These are phyloP conservation scores for Trichoderma reesei DNA, from an alignment of 495 filamentous ascomycete species.

Conservation along the genomic window DNA sequence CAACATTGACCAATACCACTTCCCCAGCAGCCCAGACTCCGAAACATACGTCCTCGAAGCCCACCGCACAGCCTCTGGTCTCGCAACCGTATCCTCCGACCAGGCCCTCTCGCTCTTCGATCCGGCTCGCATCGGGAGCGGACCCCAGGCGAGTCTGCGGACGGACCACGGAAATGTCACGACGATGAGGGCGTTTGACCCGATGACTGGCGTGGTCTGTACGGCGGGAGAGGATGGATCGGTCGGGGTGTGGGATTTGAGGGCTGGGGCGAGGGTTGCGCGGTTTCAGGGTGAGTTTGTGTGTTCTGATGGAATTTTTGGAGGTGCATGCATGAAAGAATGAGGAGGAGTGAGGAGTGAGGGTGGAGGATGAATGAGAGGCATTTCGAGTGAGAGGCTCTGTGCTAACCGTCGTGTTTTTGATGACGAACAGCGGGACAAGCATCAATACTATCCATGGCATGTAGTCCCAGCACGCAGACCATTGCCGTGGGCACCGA, in stretches of 20 bases:
- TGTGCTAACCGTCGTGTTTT: slow-evolving; percentile 18
- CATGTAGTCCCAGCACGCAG: slow-evolving; percentile 35
- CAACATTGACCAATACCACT: slow-evolving; percentile 31
- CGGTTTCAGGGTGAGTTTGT: slow-evolving; percentile 34
- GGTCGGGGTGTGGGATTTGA: slow-evolving; percentile 48
- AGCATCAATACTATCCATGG: slow-evolving; percentile 58
- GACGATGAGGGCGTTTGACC: slow-evolving; percentile 40
- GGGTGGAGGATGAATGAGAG: slow-evolving; percentile 18
- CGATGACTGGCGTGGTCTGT: slow-evolving; percentile 32
- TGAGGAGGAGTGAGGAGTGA: slow-evolving; percentile 16
- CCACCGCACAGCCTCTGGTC: slow-evolving; percentile 31
- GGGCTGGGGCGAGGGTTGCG: slow-evolving; percentile 28
- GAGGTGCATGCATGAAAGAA: slow-evolving; percentile 1
- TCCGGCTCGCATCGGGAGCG: slow-evolving; percentile 31
- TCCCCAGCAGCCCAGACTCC: slow-evolving; percentile 30
- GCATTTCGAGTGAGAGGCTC: not conserved
- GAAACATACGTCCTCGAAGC: slow-evolving; percentile 44
- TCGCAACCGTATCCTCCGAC: slow-evolving; percentile 42
- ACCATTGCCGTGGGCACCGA: slow-evolving; percentile 10
- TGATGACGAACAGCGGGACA: slow-evolving; percentile 15
- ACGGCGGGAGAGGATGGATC: slow-evolving; percentile 56
- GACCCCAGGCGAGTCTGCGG: slow-evolving; percentile 30
- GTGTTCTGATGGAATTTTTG: no score
- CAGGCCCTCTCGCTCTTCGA: slow-evolving; percentile 49
- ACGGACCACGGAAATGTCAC: slow-evolving; percentile 47